phyloP scores from a whole-genome alignment of 2,329 filamentous ascomycete species.

The Hypoxylon sp. region DNA sequence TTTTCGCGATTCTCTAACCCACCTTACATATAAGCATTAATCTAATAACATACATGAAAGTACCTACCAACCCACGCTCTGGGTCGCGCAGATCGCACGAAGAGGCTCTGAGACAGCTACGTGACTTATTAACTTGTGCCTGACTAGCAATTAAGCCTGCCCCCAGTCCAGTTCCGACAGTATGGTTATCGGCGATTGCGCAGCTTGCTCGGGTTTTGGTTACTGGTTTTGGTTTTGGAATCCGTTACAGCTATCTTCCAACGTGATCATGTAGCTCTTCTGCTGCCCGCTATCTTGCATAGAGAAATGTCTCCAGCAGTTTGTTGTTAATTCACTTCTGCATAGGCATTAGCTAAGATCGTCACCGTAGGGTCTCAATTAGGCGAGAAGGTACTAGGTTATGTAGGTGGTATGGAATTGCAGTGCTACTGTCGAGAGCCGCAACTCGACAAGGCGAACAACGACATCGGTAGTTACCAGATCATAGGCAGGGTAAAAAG shows the following conservation, averaged over 20 bases:
- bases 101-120: constrained; percentile 37
- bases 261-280: constrained; percentile 27
- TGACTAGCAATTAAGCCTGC: constrained; percentile 37
- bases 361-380: neutral
- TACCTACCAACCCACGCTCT: constrained; percentile 18
- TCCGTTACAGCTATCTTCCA: constrained; percentile 31
- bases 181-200: constrained; percentile 35
- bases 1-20: constrained; percentile 23
- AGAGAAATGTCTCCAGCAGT: constrained; percentile 6
- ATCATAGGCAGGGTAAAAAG: constrained; percentile 4
- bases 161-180: constrained; percentile 38
- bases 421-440: constrained; percentile 29
- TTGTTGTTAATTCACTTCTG: constrained; percentile 1
- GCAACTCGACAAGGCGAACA: constrained; percentile 24
- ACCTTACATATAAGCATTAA: constrained; percentile 20
- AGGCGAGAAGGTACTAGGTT: constrained; percentile 15
- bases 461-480: constrained; percentile 13
- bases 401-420: constrained; percentile 5
- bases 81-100: constrained; percentile 29
- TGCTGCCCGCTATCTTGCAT: constrained; percentile 13
- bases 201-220: constrained; percentile 30
- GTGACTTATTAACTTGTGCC: constrained; percentile 32
- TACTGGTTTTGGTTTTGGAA: constrained; percentile 19
- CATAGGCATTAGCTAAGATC: constrained; percentile 6
- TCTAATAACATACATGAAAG: constrained; percentile 3